Evolutionary conservation across 257 asterid genomes (phyloP).

Genomic region (Ilex aquifolium): DNA sequence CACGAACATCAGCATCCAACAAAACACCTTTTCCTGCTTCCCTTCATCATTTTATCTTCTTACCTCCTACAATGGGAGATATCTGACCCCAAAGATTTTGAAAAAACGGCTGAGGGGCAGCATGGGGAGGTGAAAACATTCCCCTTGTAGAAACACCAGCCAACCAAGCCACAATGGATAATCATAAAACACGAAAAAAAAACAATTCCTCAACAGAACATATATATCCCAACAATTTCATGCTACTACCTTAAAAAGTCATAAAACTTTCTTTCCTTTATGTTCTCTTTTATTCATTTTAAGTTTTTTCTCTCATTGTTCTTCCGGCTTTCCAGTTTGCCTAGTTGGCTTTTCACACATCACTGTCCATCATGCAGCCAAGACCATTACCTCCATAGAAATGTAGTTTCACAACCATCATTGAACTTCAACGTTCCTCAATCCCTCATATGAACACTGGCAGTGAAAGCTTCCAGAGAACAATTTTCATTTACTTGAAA

Average conservation of each 20-base stretch:
- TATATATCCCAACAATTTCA: conserved; percentile 18
- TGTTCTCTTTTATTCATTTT: conserved; percentile 10
- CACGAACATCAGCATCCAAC: neutral
- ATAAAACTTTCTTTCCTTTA: conserved; percentile 1
- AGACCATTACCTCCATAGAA: neutral
- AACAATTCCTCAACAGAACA: conserved; percentile 13
- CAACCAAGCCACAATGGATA: neutral
- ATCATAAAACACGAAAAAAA: conserved; percentile 1
- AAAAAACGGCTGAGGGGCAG: conserved; percentile 14
- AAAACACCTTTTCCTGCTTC: neutral
- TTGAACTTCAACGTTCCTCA: neutral
- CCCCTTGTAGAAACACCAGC: conserved; percentile 8
- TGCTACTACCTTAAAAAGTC: conserved; percentile 13
- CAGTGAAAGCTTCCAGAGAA: neutral
- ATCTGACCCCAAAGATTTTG: conserved; percentile 13
- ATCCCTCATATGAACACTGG: too few relatives aligned
- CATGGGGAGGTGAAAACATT: conserved; percentile 16
- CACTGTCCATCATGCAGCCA: conserved; percentile 16
- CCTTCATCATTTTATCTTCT: neutral
- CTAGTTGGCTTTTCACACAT: conserved; percentile 19
- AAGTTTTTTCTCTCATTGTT: conserved; percentile 8
- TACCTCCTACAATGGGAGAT: neutral
- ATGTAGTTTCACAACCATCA: conserved; percentile 3
- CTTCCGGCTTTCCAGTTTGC: conserved; percentile 5
- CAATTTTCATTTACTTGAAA: conserved; percentile 17